phyloP scores from a whole-genome alignment of 352 stramenopile genomes.

The Globisporangium carolinianum region DNA sequence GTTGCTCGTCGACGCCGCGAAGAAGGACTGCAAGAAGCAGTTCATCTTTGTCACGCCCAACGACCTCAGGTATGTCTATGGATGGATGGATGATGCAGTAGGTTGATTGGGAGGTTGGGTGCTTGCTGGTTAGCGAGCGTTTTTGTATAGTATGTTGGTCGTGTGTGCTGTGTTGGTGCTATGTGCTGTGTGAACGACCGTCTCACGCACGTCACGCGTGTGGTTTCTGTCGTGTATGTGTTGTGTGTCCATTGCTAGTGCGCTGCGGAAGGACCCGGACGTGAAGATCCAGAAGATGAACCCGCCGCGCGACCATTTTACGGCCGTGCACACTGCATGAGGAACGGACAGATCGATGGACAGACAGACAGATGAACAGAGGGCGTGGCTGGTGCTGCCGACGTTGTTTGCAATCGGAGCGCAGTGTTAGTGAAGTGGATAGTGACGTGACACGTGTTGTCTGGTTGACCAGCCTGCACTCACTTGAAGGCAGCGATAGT shows the following conservation, averaged over 20 bases:
- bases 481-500: too few relatives aligned
- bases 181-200: too few relatives aligned
- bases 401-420: too few relatives aligned
- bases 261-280: conserved; percentile 59
- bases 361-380: too few relatives aligned
- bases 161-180: too few relatives aligned
- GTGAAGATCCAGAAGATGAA: conserved; percentile 88
- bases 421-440: too few relatives aligned
- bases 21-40: conserved; percentile 70
- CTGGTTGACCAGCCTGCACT: too few relatives aligned
- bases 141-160: too few relatives aligned
- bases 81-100: neutral
- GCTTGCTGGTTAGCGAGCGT: neutral
- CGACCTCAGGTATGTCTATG: conserved; percentile 60
- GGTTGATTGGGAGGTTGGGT: conserved; percentile 5
- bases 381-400: too few relatives aligned
- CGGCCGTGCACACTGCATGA: conserved; percentile 11
- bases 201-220: neutral
- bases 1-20: conserved; percentile 86
- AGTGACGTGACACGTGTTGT: too few relatives aligned
- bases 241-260: conserved; percentile 23
- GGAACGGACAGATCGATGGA: neutral
- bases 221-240: neutral
- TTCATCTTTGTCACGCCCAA: conserved; percentile 89
- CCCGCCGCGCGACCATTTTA: conserved; percentile 72